Base-by-base conservation (phyloP, 305 asterid genomes). In the Solanum hybrid region DNA sequence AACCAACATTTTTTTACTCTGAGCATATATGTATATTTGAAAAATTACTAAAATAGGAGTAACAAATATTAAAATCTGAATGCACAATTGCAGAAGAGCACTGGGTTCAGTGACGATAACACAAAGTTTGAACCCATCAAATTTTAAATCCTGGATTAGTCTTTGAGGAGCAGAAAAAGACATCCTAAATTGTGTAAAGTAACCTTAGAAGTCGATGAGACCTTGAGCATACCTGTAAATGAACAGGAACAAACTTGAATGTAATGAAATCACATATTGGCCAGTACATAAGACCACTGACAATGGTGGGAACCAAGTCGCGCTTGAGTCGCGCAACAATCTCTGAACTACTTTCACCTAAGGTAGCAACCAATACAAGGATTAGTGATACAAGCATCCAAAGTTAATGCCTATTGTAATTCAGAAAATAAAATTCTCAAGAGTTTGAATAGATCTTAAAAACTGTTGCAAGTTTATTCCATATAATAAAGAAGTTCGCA, bases 241-340 rank as follows among this genome's bases (percentile, higher is more conserved):
- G 95, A 91, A 97, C 95, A 2, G 99, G 98, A 89, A 94, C 91
- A 93, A 97, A 97, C 92, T 92, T 97, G 96, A 96, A 97, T 3
- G 97, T 95, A 79, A 97, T 89, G 36, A 95, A 97, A 89, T 97
- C 99, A 90, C 99, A 97, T 22, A 94, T 6, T 10, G 99, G 98
- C 98, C 98, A 97, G 90, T 95, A 97, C 95, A 96, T 93, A 79
- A 93, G 71, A 77, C 99, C 96, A 22, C 89, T 95, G 36, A 92
- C 64, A 93, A 96, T 35, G 1, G 98, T 97, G 85, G 98, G 98
- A 71, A 94, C 32, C 93, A 97, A 78, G 89, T 97, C 98, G 3
- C 99, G 98, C 89, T 93, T 96, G 93, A 97, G 91, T 91, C 99
- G 91, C 56, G 94, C 98, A 89, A 93, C 90, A 90, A 97, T 96